These are phyloP conservation scores for Meripilus lineatus DNA, from an alignment of 1,284 basidiomycete species.

Conservation along the genomic window DNA sequence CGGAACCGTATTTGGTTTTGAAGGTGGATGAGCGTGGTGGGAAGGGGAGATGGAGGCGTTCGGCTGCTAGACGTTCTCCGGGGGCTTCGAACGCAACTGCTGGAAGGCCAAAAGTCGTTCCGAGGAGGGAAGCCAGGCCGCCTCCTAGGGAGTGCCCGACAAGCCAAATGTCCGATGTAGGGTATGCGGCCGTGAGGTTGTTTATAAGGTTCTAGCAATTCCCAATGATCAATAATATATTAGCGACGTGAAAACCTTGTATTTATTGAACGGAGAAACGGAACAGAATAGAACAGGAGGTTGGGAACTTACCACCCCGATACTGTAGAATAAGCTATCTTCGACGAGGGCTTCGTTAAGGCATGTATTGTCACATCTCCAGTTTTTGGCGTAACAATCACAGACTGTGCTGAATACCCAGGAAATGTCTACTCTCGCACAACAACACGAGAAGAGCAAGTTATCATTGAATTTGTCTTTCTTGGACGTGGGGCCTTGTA, in stretches of 20 bases:
- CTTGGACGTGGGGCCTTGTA: slow-evolving; percentile 78
- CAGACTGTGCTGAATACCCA: slow-evolving; percentile 85
- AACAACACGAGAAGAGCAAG: slow-evolving; percentile 95
- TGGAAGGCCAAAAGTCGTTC: slow-evolving; percentile 91
- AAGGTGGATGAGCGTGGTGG: slow-evolving; percentile 36
- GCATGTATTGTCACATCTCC: slow-evolving; percentile 81
- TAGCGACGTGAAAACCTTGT: too few relatives aligned
- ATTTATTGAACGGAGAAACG: too few relatives aligned
- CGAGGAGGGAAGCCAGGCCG: slow-evolving; percentile 81
- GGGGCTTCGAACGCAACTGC: slow-evolving; percentile 92
- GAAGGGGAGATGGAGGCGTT: slow-evolving; percentile 81
- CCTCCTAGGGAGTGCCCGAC: slow-evolving; percentile 90
- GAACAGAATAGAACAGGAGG: too few relatives aligned
- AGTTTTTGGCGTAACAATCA: slow-evolving; percentile 73
- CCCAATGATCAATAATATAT: too few relatives aligned
- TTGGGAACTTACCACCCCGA: slow-evolving; percentile 62
- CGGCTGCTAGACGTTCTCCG: slow-evolving; percentile 84
- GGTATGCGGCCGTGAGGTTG: slow-evolving; percentile 70
- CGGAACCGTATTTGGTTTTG: slow-evolving; percentile 21
- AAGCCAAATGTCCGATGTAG: slow-evolving; percentile 87
- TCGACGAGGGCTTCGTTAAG: slow-evolving; percentile 80
- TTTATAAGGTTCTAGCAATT: slow-evolving; percentile 11
- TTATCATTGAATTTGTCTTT: slow-evolving; percentile 98
- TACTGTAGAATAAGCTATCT: slow-evolving; percentile 88
- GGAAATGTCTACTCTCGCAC: slow-evolving; percentile 86